Percentiles rank a stretch among this genome's conserved stretches.
Conservation (phyloP, 1,284 basidiomycete genomes). For the Apiotrichum mycotoxinovorans region DNA sequence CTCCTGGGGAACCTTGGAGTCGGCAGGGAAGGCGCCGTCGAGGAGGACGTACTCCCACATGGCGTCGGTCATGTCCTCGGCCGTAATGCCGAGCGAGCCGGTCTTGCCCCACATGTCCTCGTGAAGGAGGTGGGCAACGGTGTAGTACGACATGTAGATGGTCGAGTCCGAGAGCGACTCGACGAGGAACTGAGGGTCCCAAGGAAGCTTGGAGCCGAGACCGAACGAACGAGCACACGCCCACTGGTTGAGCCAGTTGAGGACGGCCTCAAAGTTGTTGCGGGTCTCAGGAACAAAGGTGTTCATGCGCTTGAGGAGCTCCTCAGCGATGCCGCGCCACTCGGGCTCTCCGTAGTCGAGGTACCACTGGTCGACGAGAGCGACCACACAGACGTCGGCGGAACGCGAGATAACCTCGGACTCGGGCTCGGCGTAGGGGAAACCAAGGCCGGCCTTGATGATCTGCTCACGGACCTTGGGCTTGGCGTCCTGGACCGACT, state of each 20-base stretch:
- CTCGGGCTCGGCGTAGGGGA: slow-evolving; percentile 95
- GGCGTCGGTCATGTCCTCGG: slow-evolving; percentile 94
- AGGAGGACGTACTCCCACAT: slow-evolving; percentile 94
- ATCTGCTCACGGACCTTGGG: slow-evolving; percentile 78
- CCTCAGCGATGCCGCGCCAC: slow-evolving; percentile 84
- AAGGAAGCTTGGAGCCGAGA: slow-evolving; percentile 91
- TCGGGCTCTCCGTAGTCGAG: slow-evolving; percentile 89
- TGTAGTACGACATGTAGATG: slow-evolving; percentile 99
- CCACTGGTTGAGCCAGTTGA: slow-evolving; percentile 98
- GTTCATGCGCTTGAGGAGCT: slow-evolving; percentile 81
- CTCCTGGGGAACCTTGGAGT: slow-evolving; percentile 61
- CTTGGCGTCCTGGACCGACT: slow-evolving; percentile 86
- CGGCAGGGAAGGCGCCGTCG: slow-evolving; percentile 68
- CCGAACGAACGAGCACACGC: slow-evolving; percentile 97
- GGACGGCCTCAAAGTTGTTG: slow-evolving; percentile 83
- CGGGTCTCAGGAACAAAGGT: slow-evolving; percentile 85
- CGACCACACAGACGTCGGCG: slow-evolving; percentile 94
- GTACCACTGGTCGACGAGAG: slow-evolving; percentile 99
- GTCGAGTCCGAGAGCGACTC: slow-evolving; percentile 97
- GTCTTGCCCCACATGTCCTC: slow-evolving; percentile 72
- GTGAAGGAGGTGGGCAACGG: slow-evolving; percentile 84
- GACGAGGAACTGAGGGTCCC: slow-evolving; percentile 95
- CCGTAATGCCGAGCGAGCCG: slow-evolving; percentile 78
- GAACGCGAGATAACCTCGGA: slow-evolving; percentile 84
- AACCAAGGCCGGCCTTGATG: slow-evolving; percentile 73